These are phyloP conservation scores for Ascochyta rabiei DNA, from an alignment of 2,329 filamentous ascomycete genomes.

Conservation along the genomic window DNA sequence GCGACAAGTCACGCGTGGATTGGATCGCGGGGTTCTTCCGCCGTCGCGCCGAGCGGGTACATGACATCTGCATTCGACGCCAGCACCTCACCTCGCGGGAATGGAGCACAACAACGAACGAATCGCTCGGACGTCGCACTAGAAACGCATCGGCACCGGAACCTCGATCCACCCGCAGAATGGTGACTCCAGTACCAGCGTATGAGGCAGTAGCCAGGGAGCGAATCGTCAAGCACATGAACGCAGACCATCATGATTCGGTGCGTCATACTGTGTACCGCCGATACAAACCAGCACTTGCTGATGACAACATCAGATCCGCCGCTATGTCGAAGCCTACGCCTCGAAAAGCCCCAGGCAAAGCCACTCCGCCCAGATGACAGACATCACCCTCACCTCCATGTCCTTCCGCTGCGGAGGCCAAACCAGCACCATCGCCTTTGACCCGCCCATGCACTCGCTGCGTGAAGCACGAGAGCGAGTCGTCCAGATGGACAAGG, in stretches of 20 bases:
- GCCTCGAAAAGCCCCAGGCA: slow-evolving; percentile 61
- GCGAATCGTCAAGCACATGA: slow-evolving; percentile 84
- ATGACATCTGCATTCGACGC: slow-evolving; percentile 12
- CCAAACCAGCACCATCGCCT: slow-evolving; percentile 60
- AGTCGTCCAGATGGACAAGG: slow-evolving; percentile 74
- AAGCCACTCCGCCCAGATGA: slow-evolving; percentile 65
- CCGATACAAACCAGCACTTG: background rate
- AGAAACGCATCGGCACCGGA: slow-evolving; percentile 2
- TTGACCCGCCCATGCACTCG: slow-evolving; percentile 73
- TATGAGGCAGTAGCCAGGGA: slow-evolving; percentile 59
- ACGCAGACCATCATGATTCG: slow-evolving; percentile 76
- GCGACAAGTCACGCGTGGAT: background rate
- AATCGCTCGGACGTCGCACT: background rate
- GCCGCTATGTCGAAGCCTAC: slow-evolving; percentile 79
- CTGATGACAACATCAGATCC: slow-evolving; percentile 53
- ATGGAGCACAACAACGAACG: slow-evolving; percentile 3
- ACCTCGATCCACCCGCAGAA: slow-evolving; percentile 7
- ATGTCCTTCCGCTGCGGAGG: slow-evolving; percentile 66
- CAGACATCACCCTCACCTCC: slow-evolving; percentile 67
- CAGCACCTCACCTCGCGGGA: slow-evolving; percentile 2
- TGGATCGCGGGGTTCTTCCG: slow-evolving; percentile 15
- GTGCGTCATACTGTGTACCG: slow-evolving; percentile 38
- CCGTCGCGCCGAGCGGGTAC: slow-evolving; percentile 8
- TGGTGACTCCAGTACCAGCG: slow-evolving; percentile 42
- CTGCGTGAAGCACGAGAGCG: slow-evolving; percentile 72